Percentiles rank a stretch among this genome's conserved stretches.
phyloP scores from a whole-genome alignment of 176 grass and related monocot species.

The Secale cereale region DNA sequence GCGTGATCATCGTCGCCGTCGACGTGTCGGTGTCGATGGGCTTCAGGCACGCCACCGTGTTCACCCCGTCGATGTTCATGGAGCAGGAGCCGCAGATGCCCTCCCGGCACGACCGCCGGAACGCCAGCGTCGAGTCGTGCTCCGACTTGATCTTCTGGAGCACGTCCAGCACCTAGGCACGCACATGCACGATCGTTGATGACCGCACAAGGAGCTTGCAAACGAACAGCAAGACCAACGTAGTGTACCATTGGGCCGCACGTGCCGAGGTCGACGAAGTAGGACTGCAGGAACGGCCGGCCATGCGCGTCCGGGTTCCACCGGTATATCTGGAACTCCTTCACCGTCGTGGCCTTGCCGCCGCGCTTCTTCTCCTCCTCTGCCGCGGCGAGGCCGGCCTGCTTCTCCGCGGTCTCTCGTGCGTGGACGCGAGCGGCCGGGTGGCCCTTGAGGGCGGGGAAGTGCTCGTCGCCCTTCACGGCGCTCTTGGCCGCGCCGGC shows the following conservation, averaged over 20 bases:
- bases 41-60: slow-evolving; percentile 73
- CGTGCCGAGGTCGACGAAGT: slow-evolving; percentile 50
- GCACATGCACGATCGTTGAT: background rate
- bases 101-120: slow-evolving; percentile 70
- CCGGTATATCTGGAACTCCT: slow-evolving; percentile 73
- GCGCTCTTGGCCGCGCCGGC: slow-evolving; percentile 14
- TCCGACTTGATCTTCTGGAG: slow-evolving; percentile 80
- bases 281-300: slow-evolving; percentile 64
- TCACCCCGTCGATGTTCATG: slow-evolving; percentile 77
- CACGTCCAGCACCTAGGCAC: slow-evolving; percentile 50
- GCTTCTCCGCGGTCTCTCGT: slow-evolving; percentile 39
- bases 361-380: background rate
- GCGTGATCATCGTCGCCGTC: slow-evolving; percentile 54
- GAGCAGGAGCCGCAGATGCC: slow-evolving; percentile 76
- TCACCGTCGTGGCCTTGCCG: background rate
- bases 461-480: slow-evolving; percentile 34
- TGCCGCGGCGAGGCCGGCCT: slow-evolving; percentile 8
- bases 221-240: background rate
- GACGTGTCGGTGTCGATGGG: slow-evolving; percentile 46
- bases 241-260: slow-evolving; percentile 51
- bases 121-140: slow-evolving; percentile 56
- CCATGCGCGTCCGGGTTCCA: slow-evolving; percentile 64
- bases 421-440: slow-evolving; percentile 36
- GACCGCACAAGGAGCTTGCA: background rate
- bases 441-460: slow-evolving; percentile 45